Conservation (phyloP, 768 basidiomycete genomes). For the Hemileccinum rubropunctum region DNA sequence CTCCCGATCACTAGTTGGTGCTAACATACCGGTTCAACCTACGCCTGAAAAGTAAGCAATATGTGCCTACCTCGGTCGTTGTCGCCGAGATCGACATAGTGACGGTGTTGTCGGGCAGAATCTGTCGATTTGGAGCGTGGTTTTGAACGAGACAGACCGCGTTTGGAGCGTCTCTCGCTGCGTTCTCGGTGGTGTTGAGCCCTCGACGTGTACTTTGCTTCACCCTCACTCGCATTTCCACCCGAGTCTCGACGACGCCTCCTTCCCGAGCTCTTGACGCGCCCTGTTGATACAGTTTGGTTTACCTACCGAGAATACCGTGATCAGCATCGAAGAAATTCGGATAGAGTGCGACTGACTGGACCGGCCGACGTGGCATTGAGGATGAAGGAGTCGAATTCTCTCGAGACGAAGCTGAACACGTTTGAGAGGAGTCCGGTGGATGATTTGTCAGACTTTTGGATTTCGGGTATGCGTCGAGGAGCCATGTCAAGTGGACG, state of each 20-base stretch:
- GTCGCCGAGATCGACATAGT: slow-evolving; percentile 4
- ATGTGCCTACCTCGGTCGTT: slow-evolving; percentile 20
- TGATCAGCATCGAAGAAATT: slow-evolving; percentile 4
- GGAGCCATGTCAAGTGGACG: slow-evolving; percentile 8
- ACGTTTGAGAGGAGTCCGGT: slow-evolving; percentile 60
- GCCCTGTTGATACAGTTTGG: slow-evolving; percentile 8
- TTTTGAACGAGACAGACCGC: slow-evolving; percentile 7
- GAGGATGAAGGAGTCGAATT: slow-evolving; percentile 67
- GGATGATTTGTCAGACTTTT: slow-evolving; percentile 6
- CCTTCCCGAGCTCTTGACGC: slow-evolving; percentile 7
- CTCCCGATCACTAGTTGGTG: slow-evolving; percentile 19
- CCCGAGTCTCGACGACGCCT: slow-evolving; percentile 8
- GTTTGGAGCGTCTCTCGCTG: slow-evolving; percentile 6
- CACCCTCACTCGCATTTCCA: slow-evolving; percentile 15
- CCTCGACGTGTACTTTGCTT: slow-evolving; percentile 6
- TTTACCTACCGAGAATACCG: slow-evolving; percentile 13
- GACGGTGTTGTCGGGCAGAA: background rate
- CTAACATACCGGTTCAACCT: slow-evolving; percentile 16
- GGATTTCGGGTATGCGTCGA: background rate
- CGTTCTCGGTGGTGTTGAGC: slow-evolving; percentile 8
- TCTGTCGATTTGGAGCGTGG: slow-evolving; percentile 23
- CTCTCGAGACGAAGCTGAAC: slow-evolving; percentile 65
- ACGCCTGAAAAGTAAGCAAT: background rate
- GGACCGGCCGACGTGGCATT: slow-evolving; percentile 49
- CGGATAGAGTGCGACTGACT: slow-evolving; percentile 12